Evolutionary conservation across 2,329 filamentous ascomycete genomes (phyloP), one percentile per base, ranked within the genome.

Genomic region (Penicillium griseofulvum): DNA sequence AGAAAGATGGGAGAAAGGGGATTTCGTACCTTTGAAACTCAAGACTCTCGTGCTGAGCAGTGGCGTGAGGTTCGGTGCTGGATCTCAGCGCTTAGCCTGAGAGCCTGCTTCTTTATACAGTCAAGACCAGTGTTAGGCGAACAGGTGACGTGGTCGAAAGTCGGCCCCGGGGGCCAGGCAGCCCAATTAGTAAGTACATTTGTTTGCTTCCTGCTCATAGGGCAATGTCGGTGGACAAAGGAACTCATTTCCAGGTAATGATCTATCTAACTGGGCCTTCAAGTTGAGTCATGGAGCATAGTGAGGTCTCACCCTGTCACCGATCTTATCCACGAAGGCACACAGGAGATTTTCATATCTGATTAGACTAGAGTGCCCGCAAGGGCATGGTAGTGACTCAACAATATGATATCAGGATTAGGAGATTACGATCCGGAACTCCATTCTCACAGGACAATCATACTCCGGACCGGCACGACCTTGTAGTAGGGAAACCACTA

Each of bases 131-230:
- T 24, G 46, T 49, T 26, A 24, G 38, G 47, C 26, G 36, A 59
- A 55, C 44, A 57, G 45, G 55, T 37, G 38, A 60, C 17, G 49
- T 60, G 55, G 55, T 60, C 41, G 16, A 54, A 56, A 54, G 33
- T 54, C 29, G n/a, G n/a, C 49, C 52, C 48, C 33, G 29, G 46
- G 38, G n/a, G n/a, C n/a, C n/a, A n/a, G n/a, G n/a, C 49, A 46
- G 50, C 55, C 55, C 10, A 42, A 54, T 56, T 60, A 47, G 53
- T 56, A 31, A 44, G 36, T 52, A 55, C 34, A 47, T 39, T 56
- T n/a, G 7, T 57, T 56, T 58, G 47, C 53, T 61, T 50, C 56
- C 48, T 58, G 29, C 34, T 47, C 45, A 56, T 45, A 1, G 9
- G 28, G 28, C 28, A 53, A 56, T 10, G 14, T 49, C 46, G 43